These are phyloP conservation scores for Erythrophleum ivorense DNA, from an alignment of 331 rosid species.

Conservation along the genomic window DNA sequence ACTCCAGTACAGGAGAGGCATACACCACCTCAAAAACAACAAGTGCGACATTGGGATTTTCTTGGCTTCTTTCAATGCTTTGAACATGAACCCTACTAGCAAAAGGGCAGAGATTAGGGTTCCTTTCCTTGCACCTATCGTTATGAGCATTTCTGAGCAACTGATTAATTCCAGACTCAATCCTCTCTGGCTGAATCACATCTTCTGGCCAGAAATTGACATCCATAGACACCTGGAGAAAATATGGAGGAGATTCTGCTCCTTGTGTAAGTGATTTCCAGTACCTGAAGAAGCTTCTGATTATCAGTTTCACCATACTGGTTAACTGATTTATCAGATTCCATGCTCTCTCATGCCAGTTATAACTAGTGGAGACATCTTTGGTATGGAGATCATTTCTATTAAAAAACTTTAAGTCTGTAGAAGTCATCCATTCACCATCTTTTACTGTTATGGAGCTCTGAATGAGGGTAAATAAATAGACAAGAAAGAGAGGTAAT, in stretches of 20 bases:
- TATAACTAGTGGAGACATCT: constrained; percentile 48
- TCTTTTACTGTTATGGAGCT: constrained; percentile 94
- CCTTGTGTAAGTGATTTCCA: constrained; percentile 88
- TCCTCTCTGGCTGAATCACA: constrained; percentile 96
- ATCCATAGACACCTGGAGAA: constrained; percentile 94
- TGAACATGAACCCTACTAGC: constrained; percentile 95
- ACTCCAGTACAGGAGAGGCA: constrained; percentile 77
- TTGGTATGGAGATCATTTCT: constrained; percentile 56
- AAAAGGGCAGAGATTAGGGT: constrained; percentile 65
- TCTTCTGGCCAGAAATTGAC: constrained; percentile 92
- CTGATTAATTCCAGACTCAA: constrained; percentile 90
- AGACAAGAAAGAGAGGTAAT: constrained; percentile 88
- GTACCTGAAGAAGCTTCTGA: constrained; percentile 68
- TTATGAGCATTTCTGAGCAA: constrained; percentile 77
- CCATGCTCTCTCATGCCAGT: constrained; percentile 62
- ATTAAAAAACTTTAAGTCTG: constrained; percentile 56
- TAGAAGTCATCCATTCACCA: constrained; percentile 81
- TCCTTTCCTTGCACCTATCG: constrained; percentile 68
- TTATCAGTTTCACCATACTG: constrained; percentile 56
- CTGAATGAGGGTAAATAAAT: constrained; percentile 89
- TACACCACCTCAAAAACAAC: constrained; percentile 87
- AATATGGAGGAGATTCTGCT: constrained; percentile 98
- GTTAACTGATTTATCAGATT: constrained; percentile 48
- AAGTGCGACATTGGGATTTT: constrained; percentile 62
- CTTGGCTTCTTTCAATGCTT: constrained; percentile 94